Evolutionary conservation across 2,329 filamentous ascomycete species (phyloP).

Genomic region (Lachnellula occidentalis): DNA sequence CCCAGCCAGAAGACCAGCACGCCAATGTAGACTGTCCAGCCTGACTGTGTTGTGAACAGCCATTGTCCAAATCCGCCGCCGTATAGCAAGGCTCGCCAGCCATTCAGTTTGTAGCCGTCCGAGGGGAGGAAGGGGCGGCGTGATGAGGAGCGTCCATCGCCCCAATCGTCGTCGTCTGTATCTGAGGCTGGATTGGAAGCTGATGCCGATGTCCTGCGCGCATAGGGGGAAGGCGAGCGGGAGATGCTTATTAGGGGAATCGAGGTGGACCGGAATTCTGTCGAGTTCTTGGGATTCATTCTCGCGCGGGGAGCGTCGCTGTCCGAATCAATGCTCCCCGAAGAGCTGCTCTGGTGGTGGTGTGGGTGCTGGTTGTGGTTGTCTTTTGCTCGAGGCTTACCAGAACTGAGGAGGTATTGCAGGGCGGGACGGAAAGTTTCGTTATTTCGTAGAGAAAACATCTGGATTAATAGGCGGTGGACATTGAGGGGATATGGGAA

Average conservation of each 20-base stretch:
- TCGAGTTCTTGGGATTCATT: slow-evolving; percentile 24
- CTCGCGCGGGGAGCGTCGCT: slow-evolving; percentile 14
- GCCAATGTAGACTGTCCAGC: slow-evolving; percentile 44
- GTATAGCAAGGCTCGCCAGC: slow-evolving; percentile 32
- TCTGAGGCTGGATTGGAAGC: slow-evolving; percentile 36
- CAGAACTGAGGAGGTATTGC: slow-evolving; percentile 31
- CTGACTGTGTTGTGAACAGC: slow-evolving; percentile 41
- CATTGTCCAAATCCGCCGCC: slow-evolving; percentile 43
- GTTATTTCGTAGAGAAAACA: slow-evolving; percentile 29
- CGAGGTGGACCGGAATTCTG: slow-evolving; percentile 32
- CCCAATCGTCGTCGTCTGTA: slow-evolving; percentile 41
- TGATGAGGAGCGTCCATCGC: slow-evolving; percentile 32
- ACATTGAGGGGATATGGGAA: background rate
- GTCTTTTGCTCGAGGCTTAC: slow-evolving; percentile 8
- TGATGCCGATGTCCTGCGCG: slow-evolving; percentile 33
- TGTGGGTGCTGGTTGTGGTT: slow-evolving; percentile 9
- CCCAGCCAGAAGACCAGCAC: slow-evolving; percentile 43
- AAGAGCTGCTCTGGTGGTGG: slow-evolving; percentile 21
- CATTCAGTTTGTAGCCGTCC: slow-evolving; percentile 21
- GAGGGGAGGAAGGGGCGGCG: slow-evolving; percentile 29
- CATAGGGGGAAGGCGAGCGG: slow-evolving; percentile 39
- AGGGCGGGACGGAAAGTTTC: slow-evolving; percentile 34
- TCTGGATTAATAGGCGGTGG: slow-evolving; percentile 8
- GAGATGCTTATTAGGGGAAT: slow-evolving; percentile 42
- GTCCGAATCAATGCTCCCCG: slow-evolving; percentile 25